Evolutionary conservation across 352 stramenopile genomes (phyloP).

Genomic region (Phytophthora vignae): DNA sequence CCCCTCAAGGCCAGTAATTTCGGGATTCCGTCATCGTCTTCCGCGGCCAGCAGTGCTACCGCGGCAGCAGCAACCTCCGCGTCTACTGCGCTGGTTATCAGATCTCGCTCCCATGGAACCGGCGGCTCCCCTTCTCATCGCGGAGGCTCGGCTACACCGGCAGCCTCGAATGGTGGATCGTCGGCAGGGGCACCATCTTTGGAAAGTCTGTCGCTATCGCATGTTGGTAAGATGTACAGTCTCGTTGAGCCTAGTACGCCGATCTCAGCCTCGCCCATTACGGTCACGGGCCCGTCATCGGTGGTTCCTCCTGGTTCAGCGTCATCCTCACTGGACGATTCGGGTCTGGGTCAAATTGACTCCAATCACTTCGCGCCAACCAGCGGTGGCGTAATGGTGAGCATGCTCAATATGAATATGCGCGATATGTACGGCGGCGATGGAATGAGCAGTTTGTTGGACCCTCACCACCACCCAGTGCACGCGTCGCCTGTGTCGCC

Average conservation of each 20-base stretch:
- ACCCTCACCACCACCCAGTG: slow-evolving; percentile 52
- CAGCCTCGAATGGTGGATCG: slow-evolving; percentile 27
- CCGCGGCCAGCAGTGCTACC: slow-evolving; percentile 24
- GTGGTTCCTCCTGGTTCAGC: slow-evolving; percentile 39
- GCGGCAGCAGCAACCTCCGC: slow-evolving; percentile 22
- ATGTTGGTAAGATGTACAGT: slow-evolving; percentile 88
- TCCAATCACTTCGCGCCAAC: slow-evolving; percentile 69
- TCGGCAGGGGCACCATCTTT: slow-evolving; percentile 44
- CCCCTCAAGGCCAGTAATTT: slow-evolving; percentile 57
- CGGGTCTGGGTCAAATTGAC: slow-evolving; percentile 54
- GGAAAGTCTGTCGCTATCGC: slow-evolving; percentile 77
- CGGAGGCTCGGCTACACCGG: slow-evolving; percentile 18
- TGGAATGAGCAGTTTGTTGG: slow-evolving; percentile 61
- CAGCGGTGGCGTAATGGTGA: slow-evolving; percentile 71
- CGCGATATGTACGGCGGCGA: slow-evolving; percentile 82
- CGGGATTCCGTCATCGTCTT: slow-evolving; percentile 38
- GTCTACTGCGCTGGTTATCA: slow-evolving; percentile 59
- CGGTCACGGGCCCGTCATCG: slow-evolving; percentile 44
- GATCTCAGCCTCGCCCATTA: slow-evolving; percentile 55
- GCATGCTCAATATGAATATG: slow-evolving; percentile 84
- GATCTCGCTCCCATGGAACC: slow-evolving; percentile 29
- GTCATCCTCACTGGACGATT: slow-evolving; percentile 43
- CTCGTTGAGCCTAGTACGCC: slow-evolving; percentile 76
- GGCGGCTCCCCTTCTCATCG: slow-evolving; percentile 34
- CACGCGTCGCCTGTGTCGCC: slow-evolving; percentile 61